These are phyloP conservation scores for Artemisia annua DNA, from an alignment of 129 eudicot species.

Conservation along the genomic window DNA sequence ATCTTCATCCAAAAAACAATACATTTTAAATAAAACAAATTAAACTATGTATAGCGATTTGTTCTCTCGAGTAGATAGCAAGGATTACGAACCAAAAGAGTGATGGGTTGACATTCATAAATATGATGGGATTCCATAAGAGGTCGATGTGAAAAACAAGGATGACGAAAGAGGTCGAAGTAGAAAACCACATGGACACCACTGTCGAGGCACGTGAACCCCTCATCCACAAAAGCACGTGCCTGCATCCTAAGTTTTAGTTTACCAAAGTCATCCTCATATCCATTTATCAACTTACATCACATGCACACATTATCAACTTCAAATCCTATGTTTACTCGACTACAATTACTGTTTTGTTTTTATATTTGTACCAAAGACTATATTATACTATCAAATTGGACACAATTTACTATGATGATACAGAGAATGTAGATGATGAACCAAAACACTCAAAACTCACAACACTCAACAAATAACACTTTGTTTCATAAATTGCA, in stretches of 20 bases:
- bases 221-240: conserved; percentile 34
- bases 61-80: too few species aligned
- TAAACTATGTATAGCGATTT: too few species aligned
- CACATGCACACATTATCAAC: background rate
- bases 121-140: conserved; percentile 9
- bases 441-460: conserved; percentile 1
- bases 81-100: conserved; percentile 6
- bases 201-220: conserved; percentile 30
- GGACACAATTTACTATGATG: conserved; percentile 16
- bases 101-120: conserved; percentile 25
- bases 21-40: too few species aligned
- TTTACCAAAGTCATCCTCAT: conserved; percentile 29
- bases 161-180: conserved; percentile 1
- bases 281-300: conserved; percentile 17
- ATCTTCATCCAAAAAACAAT: too few species aligned
- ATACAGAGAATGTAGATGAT: conserved; percentile 32
- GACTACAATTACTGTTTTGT: background rate
- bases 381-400: too few species aligned
- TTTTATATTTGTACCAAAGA: background rate
- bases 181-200: conserved; percentile 32
- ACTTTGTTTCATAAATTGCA: conserved; percentile 6
- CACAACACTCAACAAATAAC: background rate
- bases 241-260: conserved; percentile 27
- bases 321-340: too few species aligned
- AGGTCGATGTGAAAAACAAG: background rate